Percentiles rank a stretch among this genome's conserved stretches.
Evolutionary conservation across 768 basidiomycete species (phyloP).

Genomic region (Kwoniella bestiolae): DNA sequence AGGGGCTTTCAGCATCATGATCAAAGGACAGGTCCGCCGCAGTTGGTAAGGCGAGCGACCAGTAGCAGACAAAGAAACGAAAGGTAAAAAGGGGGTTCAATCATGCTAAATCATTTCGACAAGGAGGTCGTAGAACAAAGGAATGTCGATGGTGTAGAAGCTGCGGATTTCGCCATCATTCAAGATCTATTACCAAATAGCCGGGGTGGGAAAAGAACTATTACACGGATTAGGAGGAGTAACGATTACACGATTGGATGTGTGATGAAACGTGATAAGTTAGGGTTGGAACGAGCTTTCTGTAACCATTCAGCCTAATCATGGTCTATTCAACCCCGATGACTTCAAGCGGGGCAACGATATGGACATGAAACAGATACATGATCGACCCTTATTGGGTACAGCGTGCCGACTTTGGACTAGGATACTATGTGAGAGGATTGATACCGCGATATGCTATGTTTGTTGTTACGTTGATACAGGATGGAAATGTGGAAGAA

Average conservation of each 20-base stretch:
- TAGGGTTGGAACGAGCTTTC: not conserved
- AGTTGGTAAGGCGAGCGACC: not conserved
- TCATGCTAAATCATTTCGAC: not conserved
- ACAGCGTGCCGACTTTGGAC: not conserved
- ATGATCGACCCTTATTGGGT: not conserved
- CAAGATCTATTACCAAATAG: not conserved
- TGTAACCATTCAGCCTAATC: not conserved
- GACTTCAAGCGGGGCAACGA: not conserved
- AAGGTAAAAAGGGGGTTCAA: not conserved
- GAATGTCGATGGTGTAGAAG: not conserved
- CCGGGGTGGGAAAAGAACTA: not conserved
- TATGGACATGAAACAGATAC: slow-evolving; percentile 8
- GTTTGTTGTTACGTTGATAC: not conserved
- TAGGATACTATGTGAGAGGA: not conserved
- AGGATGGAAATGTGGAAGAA: not conserved
- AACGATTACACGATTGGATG: not conserved
- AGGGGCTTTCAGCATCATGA: not conserved
- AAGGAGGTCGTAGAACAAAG: slow-evolving; percentile 3
- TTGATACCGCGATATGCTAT: not conserved
- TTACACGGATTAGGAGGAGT: not conserved
- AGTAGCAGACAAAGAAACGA: too few relatives aligned
- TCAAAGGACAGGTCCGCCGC: slow-evolving; percentile 1
- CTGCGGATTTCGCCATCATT: not conserved
- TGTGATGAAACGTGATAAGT: not conserved
- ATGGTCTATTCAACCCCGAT: not conserved